Evolutionary conservation across 176 grass and related monocot genomes (phyloP).

Genomic region (Oryza officinalis): DNA sequence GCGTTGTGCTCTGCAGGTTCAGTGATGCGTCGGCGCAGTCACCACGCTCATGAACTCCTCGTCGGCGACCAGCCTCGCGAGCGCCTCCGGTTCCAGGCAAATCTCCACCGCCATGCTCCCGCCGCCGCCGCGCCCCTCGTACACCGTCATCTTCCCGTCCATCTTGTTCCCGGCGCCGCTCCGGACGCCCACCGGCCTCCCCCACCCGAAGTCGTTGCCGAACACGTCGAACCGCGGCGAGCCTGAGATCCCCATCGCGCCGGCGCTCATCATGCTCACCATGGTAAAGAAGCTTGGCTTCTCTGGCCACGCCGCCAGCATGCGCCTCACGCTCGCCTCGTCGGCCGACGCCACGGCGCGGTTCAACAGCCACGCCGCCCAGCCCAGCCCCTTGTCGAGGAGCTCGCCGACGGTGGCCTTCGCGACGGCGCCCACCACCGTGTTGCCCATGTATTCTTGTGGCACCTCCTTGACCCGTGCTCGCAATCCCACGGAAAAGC

Average conservation of each 20-base stretch:
- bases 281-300: not conserved
- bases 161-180: conserved; percentile 34
- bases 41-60: conserved; percentile 31
- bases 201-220: conserved; percentile 53
- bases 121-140: not conserved
- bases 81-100: not conserved
- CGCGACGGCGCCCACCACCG: not conserved
- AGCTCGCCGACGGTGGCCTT: conserved; percentile 22
- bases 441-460: conserved; percentile 39
- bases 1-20: too few species aligned
- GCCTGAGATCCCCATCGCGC: not conserved
- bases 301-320: not conserved
- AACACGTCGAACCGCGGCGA: conserved; percentile 48
- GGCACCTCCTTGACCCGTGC: conserved; percentile 1
- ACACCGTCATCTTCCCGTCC: conserved; percentile 18
- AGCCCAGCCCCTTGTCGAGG: not conserved
- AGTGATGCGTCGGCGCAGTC: not conserved
- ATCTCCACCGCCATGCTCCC: conserved; percentile 29
- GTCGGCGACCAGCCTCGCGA: conserved; percentile 20
- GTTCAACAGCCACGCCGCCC: conserved; percentile 23
- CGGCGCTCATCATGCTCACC: not conserved
- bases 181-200: conserved; percentile 15
- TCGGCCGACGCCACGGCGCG: conserved; percentile 11
- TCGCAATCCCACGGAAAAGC: conserved; percentile 27
- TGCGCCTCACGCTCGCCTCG: conserved; percentile 4